Evolutionary conservation across 768 basidiomycete species (phyloP), one percentile per base, ranked within the genome.

Genomic region (Royoungia palumana): DNA sequence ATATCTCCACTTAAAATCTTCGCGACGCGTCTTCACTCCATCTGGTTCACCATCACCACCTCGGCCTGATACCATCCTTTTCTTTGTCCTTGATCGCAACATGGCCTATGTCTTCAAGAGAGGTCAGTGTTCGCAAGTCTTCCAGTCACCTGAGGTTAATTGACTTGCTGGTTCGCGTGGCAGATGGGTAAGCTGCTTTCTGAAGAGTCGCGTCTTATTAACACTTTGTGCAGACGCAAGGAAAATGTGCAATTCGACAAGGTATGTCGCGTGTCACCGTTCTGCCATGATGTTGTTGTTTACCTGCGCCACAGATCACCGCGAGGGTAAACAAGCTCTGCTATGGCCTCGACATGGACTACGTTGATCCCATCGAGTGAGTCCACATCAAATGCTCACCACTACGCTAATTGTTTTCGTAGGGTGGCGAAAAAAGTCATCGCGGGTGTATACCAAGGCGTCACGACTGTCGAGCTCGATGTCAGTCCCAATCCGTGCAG

Each of bases 401-500:
- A 5, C 22, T 47, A 32, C 24, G 21, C 25, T 61, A 28, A 66
- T 32, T 0, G 30, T 44, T 25, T 25, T 24, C 19, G 8, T 53
- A 94, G 91, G 61, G 82, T 94, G 20, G 81, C 91, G 7, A 89
- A 94, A 72, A 95, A 94, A 67, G 94, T 96, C 50, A 88, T 94
- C 36, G 80, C 82, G 21, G 94, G 94, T 55, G 91, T 96, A 17
- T 96, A 96, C 64, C 85, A 88, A 57, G 94, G 94, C 19, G 94
- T 98, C 21, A 99, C 95, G 1, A 99, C 96, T 5, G 88, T 90
- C 51, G 96, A 99, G 70, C 85, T 98, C 48, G 95, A 99, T 71
- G 93, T 94, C 59, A 58, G 89, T 74, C 17, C 17, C 35, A 21
- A 22, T 25, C 44, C 36, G 48, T 50, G 22, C 22, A 8, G 20